phyloP scores from a whole-genome alignment of 805 yeast species.

The Hagleromyces aurorensis region DNA sequence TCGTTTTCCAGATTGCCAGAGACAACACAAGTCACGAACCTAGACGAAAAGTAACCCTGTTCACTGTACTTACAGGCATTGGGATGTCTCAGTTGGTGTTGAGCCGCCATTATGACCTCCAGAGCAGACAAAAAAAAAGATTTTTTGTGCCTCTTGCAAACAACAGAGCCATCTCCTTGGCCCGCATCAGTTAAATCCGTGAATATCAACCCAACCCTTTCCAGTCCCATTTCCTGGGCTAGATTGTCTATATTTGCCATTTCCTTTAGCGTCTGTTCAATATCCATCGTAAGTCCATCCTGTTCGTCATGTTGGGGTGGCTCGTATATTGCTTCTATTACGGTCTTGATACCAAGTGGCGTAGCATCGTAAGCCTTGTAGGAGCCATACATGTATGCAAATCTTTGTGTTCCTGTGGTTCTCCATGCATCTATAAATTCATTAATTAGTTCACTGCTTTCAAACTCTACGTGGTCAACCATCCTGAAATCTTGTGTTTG shows the following conservation, averaged over 20 bases:
- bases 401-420: slow-evolving; percentile 74
- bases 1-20: slow-evolving; percentile 86
- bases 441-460: slow-evolving; percentile 64
- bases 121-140: slow-evolving; percentile 85
- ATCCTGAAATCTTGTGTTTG: slow-evolving; percentile 86
- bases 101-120: slow-evolving; percentile 78
- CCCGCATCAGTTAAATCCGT: slow-evolving; percentile 90
- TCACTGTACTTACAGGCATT: slow-evolving; percentile 57
- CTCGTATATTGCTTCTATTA: slow-evolving; percentile 89
- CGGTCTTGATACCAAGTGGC: slow-evolving; percentile 90
- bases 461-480: slow-evolving; percentile 96
- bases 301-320: slow-evolving; percentile 81
- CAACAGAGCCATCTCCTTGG: slow-evolving; percentile 75
- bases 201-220: slow-evolving; percentile 74
- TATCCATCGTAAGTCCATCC: slow-evolving; percentile 70
- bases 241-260: slow-evolving; percentile 47
- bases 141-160: slow-evolving; percentile 88
- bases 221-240: slow-evolving; percentile 53
- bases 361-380: slow-evolving; percentile 64
- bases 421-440: slow-evolving; percentile 91
- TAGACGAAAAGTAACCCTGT: slow-evolving; percentile 66
- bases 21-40: slow-evolving; percentile 87
- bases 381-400: slow-evolving; percentile 77
- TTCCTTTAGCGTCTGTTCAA: slow-evolving; percentile 31
- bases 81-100: slow-evolving; percentile 59